These are phyloP conservation scores for Suillus subluteus DNA, from an alignment of 768 basidiomycete genomes.

Conservation along the genomic window DNA sequence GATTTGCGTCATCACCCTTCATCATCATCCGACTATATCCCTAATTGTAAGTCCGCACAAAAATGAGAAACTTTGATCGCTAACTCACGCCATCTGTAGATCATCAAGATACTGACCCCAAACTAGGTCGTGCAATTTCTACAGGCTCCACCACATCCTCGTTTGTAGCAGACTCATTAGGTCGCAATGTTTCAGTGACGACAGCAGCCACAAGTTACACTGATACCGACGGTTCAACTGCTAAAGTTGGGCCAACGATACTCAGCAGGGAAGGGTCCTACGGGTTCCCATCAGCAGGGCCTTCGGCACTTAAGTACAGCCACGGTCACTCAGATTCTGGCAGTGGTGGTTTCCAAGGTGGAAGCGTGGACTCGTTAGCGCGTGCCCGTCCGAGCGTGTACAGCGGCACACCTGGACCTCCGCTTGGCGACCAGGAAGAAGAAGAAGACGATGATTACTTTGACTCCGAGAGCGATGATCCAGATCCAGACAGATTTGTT, in stretches of 20 bases:
- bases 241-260: constrained; percentile 20
- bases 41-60: constrained; percentile 24
- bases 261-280: constrained; percentile 23
- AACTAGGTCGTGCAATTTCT: constrained; percentile 32
- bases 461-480: constrained; percentile 57
- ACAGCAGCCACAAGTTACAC: constrained; percentile 29
- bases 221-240: constrained; percentile 15
- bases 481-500: constrained; percentile 76
- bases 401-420: constrained; percentile 22
- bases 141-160: constrained; percentile 34
- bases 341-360: constrained; percentile 21
- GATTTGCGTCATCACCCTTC: constrained; percentile 24
- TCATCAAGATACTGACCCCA: constrained; percentile 22
- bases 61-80: constrained; percentile 9
- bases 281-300: constrained; percentile 23
- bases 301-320: constrained; percentile 26
- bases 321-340: constrained; percentile 20
- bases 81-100: background rate
- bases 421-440: constrained; percentile 23
- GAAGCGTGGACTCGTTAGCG: constrained; percentile 32
- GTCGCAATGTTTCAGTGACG: constrained; percentile 29
- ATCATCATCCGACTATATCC: constrained; percentile 24
- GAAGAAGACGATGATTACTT: constrained; percentile 34
- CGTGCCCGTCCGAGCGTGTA: constrained; percentile 25
- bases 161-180: constrained; percentile 25